phyloP scores from a whole-genome alignment of 2,329 filamentous ascomycete species.

The Microdochium trichocladiopsis region DNA sequence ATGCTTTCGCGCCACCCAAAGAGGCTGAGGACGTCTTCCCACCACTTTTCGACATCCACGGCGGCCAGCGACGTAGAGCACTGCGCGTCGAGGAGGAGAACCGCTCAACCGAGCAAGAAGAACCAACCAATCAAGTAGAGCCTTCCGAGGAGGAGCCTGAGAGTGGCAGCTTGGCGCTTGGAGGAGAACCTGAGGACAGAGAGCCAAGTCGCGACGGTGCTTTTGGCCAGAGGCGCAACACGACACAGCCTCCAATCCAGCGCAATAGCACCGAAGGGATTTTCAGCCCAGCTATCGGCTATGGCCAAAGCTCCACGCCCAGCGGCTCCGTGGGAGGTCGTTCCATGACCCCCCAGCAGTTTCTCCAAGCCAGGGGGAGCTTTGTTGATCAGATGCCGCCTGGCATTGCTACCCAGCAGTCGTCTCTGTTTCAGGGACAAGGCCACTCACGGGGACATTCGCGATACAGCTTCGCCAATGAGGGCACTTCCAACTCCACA shows the following conservation, averaged over 20 bases:
- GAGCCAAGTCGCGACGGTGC: conserved; percentile 44
- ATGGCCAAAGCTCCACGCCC: conserved; percentile 40
- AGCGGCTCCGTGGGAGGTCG: conserved; percentile 58
- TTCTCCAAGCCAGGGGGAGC: conserved; percentile 57
- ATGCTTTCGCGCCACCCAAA: conserved; percentile 26
- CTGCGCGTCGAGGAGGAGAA: conserved; percentile 67
- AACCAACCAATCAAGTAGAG: conserved; percentile 35
- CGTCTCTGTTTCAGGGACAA: conserved; percentile 48
- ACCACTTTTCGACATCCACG: conserved; percentile 74
- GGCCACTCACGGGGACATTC: conserved; percentile 79
- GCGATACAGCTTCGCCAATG: conserved; percentile 81
- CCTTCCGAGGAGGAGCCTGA: conserved; percentile 68
- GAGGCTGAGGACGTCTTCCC: conserved; percentile 41
- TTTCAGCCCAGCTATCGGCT: conserved; percentile 46
- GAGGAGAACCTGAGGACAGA: conserved; percentile 84
- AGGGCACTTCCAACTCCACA: conserved; percentile 53
- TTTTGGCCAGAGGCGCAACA: conserved; percentile 54
- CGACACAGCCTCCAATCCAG: conserved; percentile 72
- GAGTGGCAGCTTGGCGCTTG: conserved; percentile 77
- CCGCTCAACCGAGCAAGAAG: conserved; percentile 40
- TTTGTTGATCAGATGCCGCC: conserved; percentile 55
- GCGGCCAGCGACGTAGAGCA: conserved; percentile 72
- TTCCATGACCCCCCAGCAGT: conserved; percentile 74
- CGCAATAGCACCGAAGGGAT: conserved; percentile 46
- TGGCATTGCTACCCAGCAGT: conserved; percentile 44